Evolutionary conservation across 305 asterid genomes (phyloP), one percentile per base, ranked within the genome.

Genomic region (Stenogyne calaminthoides): DNA sequence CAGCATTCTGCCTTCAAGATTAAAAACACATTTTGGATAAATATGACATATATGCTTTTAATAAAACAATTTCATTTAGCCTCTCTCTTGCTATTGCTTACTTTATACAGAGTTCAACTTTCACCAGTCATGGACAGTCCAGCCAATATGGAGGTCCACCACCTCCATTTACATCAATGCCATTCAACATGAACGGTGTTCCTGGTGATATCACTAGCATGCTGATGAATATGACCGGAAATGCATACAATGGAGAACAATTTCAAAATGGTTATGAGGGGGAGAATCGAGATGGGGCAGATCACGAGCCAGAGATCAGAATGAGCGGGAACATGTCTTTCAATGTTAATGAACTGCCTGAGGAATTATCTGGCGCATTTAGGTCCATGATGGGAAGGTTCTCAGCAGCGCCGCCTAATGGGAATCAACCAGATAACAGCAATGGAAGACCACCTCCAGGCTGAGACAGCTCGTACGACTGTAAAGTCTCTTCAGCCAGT

Each of bases 381-480:
- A 85, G 94, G 84, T 89, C 94, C 14, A 84, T 89, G 84, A 84
- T 86, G 94, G 94, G 89, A 61, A 89, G 89, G 89, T 86, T 91
- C 80, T 73, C 89, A 5, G 90, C 88, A 49, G 87, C 73, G 56
- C 36, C 81, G 16, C 74, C 91, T 52, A 77, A 59, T 4, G 83
- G 74, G 57, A 80, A 80, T 71, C 84, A 84, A 34, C 87, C 77
- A 51, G 81, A 85, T 49, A 81, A 72, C 67, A 54, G 19, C 73
- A 67, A 79, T 15, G 87, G 86, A 73, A 83, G 93, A 60, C 12
- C 87, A 9, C 62, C 86, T 15, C 75, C 84, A 69, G 71, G 85
- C 74, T 84, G 82, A 87, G 59, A 39, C 58, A 22, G 3, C 40
- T 57, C 39, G 9, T 20, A 22, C 15, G 34, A 56, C 32, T 36